Conservation (phyloP, 192 early-diverging fungal species). For the Podila clonocystis region DNA sequence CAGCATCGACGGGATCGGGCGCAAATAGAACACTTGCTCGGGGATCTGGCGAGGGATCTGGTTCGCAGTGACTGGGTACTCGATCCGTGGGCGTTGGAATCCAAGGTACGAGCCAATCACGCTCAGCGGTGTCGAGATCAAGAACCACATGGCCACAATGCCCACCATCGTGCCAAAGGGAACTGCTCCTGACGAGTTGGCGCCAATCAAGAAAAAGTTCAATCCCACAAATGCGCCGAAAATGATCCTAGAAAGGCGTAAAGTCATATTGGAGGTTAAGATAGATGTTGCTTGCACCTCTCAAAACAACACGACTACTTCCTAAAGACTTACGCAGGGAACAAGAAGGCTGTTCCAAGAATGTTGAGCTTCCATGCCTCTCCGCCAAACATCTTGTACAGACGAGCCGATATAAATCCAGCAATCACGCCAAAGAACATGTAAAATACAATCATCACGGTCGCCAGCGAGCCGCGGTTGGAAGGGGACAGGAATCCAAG, state of each 20-base stretch:
- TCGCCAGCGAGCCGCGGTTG: constrained; percentile 90
- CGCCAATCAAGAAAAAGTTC: constrained; percentile 88
- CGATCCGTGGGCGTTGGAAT: constrained; percentile 72
- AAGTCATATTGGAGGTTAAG: not conserved
- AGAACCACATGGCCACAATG: constrained; percentile 80
- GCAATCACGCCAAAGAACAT: constrained; percentile 88
- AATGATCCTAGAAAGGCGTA: constrained; percentile 58
- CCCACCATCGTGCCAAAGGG: constrained; percentile 89
- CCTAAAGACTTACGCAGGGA: constrained; percentile 71
- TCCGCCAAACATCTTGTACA: constrained; percentile 95
- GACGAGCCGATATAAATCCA: constrained; percentile 87
- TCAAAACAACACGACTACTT: not conserved
- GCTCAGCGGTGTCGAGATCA: constrained; percentile 86
- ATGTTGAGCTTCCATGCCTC: constrained; percentile 88
- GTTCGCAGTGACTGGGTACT: constrained; percentile 86
- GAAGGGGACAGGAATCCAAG: constrained; percentile 95
- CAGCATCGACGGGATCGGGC: constrained; percentile 75
- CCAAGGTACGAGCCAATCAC: constrained; percentile 81
- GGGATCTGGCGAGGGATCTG: constrained; percentile 96
- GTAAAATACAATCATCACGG: constrained; percentile 94
- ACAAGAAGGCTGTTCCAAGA: constrained; percentile 79
- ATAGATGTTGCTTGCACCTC: not conserved
- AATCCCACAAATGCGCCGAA: constrained; percentile 71
- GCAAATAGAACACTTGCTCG: constrained; percentile 83
- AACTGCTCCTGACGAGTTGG: constrained; percentile 90